Evolutionary conservation across 2,329 filamentous ascomycete species (phyloP), one percentile per base, ranked within the genome.

Genomic region (Sclerotinia minor): DNA sequence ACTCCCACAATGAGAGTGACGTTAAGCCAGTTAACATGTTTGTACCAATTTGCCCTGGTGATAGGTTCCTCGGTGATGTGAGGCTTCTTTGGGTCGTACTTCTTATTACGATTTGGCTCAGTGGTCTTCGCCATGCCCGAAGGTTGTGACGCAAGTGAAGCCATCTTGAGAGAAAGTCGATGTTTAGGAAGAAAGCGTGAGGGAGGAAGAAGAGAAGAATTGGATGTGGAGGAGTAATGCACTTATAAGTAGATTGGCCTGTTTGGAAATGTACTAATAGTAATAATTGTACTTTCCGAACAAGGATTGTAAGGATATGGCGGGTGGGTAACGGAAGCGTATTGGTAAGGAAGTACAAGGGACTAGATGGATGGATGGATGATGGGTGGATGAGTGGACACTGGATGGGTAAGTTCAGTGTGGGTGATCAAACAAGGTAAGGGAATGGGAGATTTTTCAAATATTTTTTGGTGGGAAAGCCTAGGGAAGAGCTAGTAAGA

Each of bases 11-110:
- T 94, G 78, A 97, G 85, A 71, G 84, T 85, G 71, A 92, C 89
- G 79, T 96, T 97, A 73, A 97, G 85, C 92, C 93, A 97, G 85
- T 96, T 93, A 83, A 97, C 85, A 78, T 97, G 93, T 82, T 94
- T 90, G 81, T 93, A 89, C 91, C 92, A 95, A 83, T 96, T 97
- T 76, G 84, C 82, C 80, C 83, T 85, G 69, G 92, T 96, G 74
- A 96, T 89, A 68, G 91, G 90, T 71, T 87, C 86, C 72, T 96
- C 92, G 72, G 92, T 88, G 80, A 96, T 95, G 80, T 96, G 92
- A 76, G 89, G 85, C 82, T 96, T 96, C 83, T 89, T 82, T 68
- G 78, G 54, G 69, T 88, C 85, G 72, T 80, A 79, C 73, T 79
- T 79, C 76, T 80, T 82, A 65, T 71, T 74, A 38, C 74, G 73